These are phyloP conservation scores for Blastomyces parvus DNA, from an alignment of 2,329 filamentous ascomycete genomes.

Conservation along the genomic window DNA sequence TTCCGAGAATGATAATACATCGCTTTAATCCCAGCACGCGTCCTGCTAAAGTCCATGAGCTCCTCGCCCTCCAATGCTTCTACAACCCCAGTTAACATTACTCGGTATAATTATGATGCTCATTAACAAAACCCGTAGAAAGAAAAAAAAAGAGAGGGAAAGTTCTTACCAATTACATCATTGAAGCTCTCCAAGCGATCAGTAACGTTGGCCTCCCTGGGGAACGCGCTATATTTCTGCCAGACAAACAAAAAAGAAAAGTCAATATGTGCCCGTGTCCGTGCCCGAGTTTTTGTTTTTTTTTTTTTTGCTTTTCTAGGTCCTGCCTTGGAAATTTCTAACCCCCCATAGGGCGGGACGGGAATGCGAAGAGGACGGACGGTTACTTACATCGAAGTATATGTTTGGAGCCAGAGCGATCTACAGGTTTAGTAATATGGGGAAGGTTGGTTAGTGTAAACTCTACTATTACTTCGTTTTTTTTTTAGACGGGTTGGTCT, in stretches of 20 bases:
- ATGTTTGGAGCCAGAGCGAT: not conserved
- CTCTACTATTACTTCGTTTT: not conserved
- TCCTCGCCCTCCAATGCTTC: conserved; percentile 4
- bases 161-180: conserved; percentile 12
- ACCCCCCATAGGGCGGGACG: not conserved
- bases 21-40: not conserved
- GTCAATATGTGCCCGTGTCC: too few relatives aligned
- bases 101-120: not conserved
- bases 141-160: not conserved
- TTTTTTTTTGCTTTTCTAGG: too few relatives aligned
- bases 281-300: too few relatives aligned
- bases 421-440: not conserved
- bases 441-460: not conserved
- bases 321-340: too few relatives aligned
- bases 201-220: conserved; percentile 6
- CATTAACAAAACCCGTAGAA: not conserved
- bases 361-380: too few relatives aligned
- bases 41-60: not conserved
- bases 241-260: not conserved
- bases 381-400: conserved; percentile 6
- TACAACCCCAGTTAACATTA: not conserved
- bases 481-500: not conserved
- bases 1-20: conserved; percentile 5
- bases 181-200: conserved; percentile 12
- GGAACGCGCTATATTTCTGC: not conserved